phyloP scores from a whole-genome alignment of 1,139 yeast genomes.

The Yamadazyma mexicana region DNA sequence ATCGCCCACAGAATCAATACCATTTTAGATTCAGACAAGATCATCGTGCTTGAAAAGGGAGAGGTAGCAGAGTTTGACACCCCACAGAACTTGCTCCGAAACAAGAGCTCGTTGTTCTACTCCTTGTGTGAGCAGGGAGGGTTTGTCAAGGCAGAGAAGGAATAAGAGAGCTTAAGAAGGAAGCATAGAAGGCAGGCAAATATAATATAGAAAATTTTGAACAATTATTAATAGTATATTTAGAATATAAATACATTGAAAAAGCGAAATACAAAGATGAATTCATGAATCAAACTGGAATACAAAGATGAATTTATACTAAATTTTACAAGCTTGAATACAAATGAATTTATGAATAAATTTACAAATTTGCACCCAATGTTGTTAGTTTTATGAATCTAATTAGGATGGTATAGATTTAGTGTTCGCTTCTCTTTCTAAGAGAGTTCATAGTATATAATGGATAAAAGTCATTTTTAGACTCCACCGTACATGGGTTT shows the following conservation, averaged over 20 bases:
- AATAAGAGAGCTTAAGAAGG: background rate
- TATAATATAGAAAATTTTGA: too few relatives aligned
- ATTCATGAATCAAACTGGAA: too few relatives aligned
- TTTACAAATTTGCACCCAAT: too few relatives aligned
- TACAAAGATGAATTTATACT: too few relatives aligned
- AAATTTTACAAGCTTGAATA: too few relatives aligned
- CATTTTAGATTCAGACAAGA: constrained; percentile 86
- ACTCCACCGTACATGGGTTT: constrained; percentile 34
- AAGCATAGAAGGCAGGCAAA: too few relatives aligned
- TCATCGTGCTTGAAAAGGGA: constrained; percentile 85
- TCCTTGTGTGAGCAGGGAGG: constrained; percentile 75
- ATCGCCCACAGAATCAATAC: constrained; percentile 96
- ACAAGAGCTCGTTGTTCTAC: constrained; percentile 71
- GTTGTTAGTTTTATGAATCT: too few relatives aligned
- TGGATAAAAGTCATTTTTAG: constrained; percentile 55
- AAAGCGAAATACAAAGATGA: too few relatives aligned
- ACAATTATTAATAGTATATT: too few relatives aligned
- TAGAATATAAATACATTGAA: too few relatives aligned
- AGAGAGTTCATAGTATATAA: constrained; percentile 62
- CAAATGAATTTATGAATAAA: too few relatives aligned
- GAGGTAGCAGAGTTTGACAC: constrained; percentile 84
- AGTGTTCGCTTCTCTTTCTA: constrained; percentile 83
- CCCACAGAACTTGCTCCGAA: constrained; percentile 67
- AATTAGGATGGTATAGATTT: constrained; percentile 4
- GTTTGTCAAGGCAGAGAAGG: constrained; percentile 19